These are phyloP conservation scores for Blastocladiella britannica DNA, from an alignment of 192 early-diverging fungal species.

Conservation along the genomic window DNA sequence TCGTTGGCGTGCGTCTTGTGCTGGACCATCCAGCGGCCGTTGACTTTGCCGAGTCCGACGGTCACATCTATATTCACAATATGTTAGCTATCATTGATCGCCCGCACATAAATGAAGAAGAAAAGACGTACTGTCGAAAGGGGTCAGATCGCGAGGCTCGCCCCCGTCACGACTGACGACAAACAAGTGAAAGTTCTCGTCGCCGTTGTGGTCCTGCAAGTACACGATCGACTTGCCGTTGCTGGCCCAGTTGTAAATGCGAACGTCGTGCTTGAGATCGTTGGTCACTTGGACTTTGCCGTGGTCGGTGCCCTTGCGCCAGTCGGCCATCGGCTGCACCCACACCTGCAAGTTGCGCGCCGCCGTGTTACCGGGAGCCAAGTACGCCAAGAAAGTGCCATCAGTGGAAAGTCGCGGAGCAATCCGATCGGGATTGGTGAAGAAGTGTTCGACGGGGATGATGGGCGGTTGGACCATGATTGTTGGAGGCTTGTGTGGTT, in stretches of 20 bases:
- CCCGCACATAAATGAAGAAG: too few relatives aligned
- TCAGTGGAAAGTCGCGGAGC: background rate
- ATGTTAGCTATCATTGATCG: too few relatives aligned
- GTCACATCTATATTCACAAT: too few relatives aligned
- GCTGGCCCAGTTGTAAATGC: background rate
- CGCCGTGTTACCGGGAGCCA: background rate
- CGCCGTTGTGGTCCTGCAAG: background rate
- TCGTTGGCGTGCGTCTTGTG: too few relatives aligned
- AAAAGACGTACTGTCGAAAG: too few relatives aligned
- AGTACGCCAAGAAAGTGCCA: background rate
- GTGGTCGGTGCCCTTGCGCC: background rate
- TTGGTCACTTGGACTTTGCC: background rate
- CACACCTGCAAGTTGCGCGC: background rate
- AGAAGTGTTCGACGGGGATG: background rate
- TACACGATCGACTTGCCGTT: background rate
- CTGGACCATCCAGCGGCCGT: too few relatives aligned
- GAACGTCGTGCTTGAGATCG: background rate
- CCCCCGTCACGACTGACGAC: background rate
- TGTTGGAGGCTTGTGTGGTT: too few relatives aligned
- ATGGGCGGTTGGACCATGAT: too few relatives aligned
- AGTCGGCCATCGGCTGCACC: background rate
- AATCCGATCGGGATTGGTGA: background rate
- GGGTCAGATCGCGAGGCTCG: background rate
- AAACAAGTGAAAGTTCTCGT: background rate
- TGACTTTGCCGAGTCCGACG: background rate